A percentile compares a stretch with the other conserved stretches of the same genome.
Evolutionary conservation across 2,329 filamentous ascomycete species (phyloP).

Genomic region (Plectosphaerella sp.): DNA sequence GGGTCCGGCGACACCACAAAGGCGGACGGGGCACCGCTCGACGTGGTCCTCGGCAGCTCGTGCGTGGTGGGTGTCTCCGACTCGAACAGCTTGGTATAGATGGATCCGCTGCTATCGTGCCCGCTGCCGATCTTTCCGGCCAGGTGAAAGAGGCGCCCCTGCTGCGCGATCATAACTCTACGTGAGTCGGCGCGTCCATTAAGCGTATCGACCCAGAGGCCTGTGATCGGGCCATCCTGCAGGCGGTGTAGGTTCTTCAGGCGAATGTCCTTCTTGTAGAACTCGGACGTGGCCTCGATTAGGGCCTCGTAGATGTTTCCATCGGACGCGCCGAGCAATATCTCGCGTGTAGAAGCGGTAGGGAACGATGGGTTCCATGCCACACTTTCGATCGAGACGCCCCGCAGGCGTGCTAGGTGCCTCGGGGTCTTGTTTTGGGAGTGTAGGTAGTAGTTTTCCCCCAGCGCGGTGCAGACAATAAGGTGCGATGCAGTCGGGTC

Average conservation of each 20-base stretch:
- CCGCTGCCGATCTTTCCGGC: conserved; percentile 70
- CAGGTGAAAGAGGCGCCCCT: conserved; percentile 74
- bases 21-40: conserved; percentile 55
- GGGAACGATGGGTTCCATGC: conserved; percentile 94
- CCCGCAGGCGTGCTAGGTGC: conserved; percentile 74
- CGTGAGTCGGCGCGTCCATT: conserved; percentile 65
- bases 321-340: conserved; percentile 85
- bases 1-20: conserved; percentile 75
- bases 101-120: conserved; percentile 76
- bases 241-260: conserved; percentile 79
- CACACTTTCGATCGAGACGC: conserved; percentile 81
- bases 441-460: conserved; percentile 97
- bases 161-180: conserved; percentile 76
- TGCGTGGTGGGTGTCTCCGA: conserved; percentile 74
- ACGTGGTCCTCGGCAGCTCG: conserved; percentile 58
- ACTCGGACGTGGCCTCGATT: conserved; percentile 90
- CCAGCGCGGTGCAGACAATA: conserved; percentile 82
- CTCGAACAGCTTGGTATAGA: conserved; percentile 87
- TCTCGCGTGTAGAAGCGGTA: conserved; percentile 91
- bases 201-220: conserved; percentile 77
- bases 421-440: conserved; percentile 89
- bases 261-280: conserved; percentile 92
- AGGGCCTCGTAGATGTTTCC: conserved; percentile 93
- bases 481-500: conserved; percentile 95
- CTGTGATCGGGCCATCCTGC: conserved; percentile 77